Conservation (phyloP, 306 rosid genomes). For the Prunus salicina region DNA sequence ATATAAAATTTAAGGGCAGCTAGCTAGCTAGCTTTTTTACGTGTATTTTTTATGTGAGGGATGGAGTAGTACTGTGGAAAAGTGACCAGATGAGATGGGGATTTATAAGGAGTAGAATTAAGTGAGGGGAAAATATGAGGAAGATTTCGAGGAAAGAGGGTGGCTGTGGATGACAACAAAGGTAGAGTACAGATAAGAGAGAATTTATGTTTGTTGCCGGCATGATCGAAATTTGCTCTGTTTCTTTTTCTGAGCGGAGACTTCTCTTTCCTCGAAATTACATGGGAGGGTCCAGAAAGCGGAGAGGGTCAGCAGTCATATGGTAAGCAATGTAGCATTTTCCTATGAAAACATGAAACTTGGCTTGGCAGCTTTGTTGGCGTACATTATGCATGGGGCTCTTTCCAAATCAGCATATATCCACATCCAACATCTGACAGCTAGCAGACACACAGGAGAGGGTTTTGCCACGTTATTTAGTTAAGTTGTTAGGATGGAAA, state of each 20-base stretch:
- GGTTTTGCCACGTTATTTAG: neutral
- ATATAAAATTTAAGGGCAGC: no score
- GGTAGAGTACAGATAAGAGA: constrained; percentile 8
- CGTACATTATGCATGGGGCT: neutral
- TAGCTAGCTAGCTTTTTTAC: neutral
- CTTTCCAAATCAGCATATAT: neutral
- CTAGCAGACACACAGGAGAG: neutral
- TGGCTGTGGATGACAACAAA: constrained; percentile 18
- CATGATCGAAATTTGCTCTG: constrained; percentile 4
- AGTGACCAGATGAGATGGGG: neutral
- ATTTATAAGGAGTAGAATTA: neutral
- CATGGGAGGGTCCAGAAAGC: constrained; percentile 38
- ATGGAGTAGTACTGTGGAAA: neutral
- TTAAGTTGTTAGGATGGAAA: no score
- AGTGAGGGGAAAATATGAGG: neutral
- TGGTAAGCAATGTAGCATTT: neutral
- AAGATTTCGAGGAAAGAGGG: constrained; percentile 29
- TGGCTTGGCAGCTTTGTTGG: neutral
- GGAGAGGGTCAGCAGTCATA: neutral
- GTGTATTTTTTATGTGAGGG: neutral
- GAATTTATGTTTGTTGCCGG: neutral
- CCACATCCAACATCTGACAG: neutral
- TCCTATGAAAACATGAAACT: neutral
- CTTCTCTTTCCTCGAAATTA: constrained; percentile 55
- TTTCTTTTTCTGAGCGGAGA: neutral